Percentiles rank a stretch among this genome's conserved stretches.
These are phyloP conservation scores for Colletotrichum tofieldiae DNA, from an alignment of 2,329 filamentous ascomycete genomes.

Conservation along the genomic window DNA sequence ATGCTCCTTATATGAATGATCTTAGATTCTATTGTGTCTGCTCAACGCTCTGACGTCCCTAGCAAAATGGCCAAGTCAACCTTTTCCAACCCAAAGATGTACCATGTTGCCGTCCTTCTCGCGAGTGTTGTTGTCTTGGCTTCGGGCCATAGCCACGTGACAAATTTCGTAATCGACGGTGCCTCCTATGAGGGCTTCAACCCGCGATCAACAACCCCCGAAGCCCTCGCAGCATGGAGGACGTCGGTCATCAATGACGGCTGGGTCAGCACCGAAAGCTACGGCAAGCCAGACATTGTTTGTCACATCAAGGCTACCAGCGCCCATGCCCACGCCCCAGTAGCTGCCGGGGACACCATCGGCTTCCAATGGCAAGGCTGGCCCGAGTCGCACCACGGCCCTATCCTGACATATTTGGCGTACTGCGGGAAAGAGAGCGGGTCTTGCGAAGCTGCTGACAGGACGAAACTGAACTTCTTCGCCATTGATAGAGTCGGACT, in stretches of 20 bases:
- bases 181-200: conserved; percentile 61
- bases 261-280: conserved; percentile 64
- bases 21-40: not conserved
- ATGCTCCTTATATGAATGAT: not conserved
- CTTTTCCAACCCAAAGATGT: not conserved
- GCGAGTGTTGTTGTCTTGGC: not conserved
- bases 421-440: conserved; percentile 52
- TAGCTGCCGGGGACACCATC: conserved; percentile 70
- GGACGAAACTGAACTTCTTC: conserved; percentile 58
- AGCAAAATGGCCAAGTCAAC: not conserved
- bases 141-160: conserved; percentile 50
- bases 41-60: not conserved
- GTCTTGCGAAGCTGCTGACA: conserved; percentile 57
- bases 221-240: conserved; percentile 67
- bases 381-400: conserved; percentile 67
- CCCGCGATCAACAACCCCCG: conserved; percentile 43
- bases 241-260: conserved; percentile 66
- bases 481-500: conserved; percentile 59
- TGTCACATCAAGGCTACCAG: conserved; percentile 72
- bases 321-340: conserved; percentile 66
- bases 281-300: conserved; percentile 68
- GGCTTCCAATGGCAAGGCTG: conserved; percentile 75
- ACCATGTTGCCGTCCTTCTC: too few species aligned
- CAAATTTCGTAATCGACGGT: conserved; percentile 60
- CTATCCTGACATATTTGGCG: conserved; percentile 58